phyloP scores from a whole-genome alignment of 352 stramenopile species.

The Pythium plurisporium region DNA sequence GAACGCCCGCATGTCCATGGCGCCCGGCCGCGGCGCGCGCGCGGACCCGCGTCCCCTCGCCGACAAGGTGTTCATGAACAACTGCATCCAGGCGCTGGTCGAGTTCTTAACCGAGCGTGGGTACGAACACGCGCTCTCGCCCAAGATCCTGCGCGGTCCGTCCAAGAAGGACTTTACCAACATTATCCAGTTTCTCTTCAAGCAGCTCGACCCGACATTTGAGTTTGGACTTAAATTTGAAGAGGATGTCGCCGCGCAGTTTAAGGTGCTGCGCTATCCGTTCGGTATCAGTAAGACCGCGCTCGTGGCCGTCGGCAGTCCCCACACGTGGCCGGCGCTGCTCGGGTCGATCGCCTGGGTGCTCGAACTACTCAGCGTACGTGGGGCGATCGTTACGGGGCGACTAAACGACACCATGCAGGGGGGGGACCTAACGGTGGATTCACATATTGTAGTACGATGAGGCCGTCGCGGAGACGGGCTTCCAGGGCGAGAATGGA shows the following conservation, averaged over 20 bases:
- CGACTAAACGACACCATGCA: too few species aligned
- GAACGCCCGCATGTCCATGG: constrained; percentile 50
- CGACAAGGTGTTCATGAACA: constrained; percentile 92
- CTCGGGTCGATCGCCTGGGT: constrained; percentile 97
- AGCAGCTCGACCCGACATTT: constrained; percentile 91
- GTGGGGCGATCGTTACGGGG: too few species aligned
- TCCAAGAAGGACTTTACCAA: constrained; percentile 97
- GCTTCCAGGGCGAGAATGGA: constrained; percentile 67
- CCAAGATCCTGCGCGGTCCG: constrained; percentile 89
- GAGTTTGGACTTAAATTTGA: constrained; percentile 73
- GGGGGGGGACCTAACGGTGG: background rate
- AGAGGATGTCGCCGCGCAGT: constrained; percentile 65
- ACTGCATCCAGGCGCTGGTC: constrained; percentile 91
- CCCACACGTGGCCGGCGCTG: constrained; percentile 95
- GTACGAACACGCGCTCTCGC: constrained; percentile 90
- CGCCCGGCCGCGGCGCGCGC: constrained; percentile 30
- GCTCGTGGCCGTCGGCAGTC: constrained; percentile 90
- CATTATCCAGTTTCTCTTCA: constrained; percentile 97
- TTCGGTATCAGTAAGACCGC: constrained; percentile 96
- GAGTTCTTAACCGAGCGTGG: constrained; percentile 90
- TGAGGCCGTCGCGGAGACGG: constrained; percentile 62
- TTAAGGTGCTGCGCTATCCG: constrained; percentile 89
- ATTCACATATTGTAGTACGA: constrained; percentile 64
- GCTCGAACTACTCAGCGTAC: constrained; percentile 90
- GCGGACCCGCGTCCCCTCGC: constrained; percentile 80